These are phyloP conservation scores for Borealophlyctis nickersoniae DNA, from an alignment of 192 early-diverging fungal species.

Conservation along the genomic window DNA sequence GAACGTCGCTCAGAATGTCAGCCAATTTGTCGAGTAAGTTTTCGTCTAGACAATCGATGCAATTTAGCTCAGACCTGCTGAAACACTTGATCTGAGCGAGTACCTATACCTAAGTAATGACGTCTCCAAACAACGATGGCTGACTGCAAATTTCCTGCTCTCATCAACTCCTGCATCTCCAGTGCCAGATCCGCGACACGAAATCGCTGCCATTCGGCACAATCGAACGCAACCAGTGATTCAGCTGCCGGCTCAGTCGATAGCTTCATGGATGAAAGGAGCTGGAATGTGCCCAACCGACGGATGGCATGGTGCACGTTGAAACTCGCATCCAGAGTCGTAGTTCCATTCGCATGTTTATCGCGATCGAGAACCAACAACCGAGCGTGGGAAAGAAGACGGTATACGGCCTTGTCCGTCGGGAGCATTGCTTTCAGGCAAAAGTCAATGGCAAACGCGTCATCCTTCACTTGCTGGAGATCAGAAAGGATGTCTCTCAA, in stretches of 20 bases:
- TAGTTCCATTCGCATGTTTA: not conserved
- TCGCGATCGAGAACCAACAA: not conserved
- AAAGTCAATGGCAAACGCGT: slow-evolving; percentile 20
- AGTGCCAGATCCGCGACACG: slow-evolving; percentile 40
- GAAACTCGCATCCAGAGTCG: not conserved
- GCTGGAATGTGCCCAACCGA: slow-evolving; percentile 33
- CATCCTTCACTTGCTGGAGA: slow-evolving; percentile 26
- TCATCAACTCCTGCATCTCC: slow-evolving; percentile 34
- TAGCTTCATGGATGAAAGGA: slow-evolving; percentile 17
- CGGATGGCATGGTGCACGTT: slow-evolving; percentile 29
- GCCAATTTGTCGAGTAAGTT: slow-evolving; percentile 37
- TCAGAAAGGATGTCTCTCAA: slow-evolving; percentile 10
- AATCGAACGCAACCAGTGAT: slow-evolving; percentile 16
- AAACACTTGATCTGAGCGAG: slow-evolving; percentile 6
- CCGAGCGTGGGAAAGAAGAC: slow-evolving; percentile 26
- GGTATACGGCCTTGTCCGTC: slow-evolving; percentile 12
- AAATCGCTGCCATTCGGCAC: slow-evolving; percentile 48
- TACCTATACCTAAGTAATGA: slow-evolving; percentile 35
- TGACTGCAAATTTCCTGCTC: slow-evolving; percentile 40
- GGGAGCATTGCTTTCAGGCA: slow-evolving; percentile 16
- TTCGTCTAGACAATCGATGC: slow-evolving; percentile 11
- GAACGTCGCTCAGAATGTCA: slow-evolving; percentile 46
- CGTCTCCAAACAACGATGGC: slow-evolving; percentile 52
- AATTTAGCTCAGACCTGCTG: no score
- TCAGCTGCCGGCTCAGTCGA: not conserved